Evolutionary conservation across 129 eudicot species (phyloP).

Genomic region (Flaveria ramosissima): DNA sequence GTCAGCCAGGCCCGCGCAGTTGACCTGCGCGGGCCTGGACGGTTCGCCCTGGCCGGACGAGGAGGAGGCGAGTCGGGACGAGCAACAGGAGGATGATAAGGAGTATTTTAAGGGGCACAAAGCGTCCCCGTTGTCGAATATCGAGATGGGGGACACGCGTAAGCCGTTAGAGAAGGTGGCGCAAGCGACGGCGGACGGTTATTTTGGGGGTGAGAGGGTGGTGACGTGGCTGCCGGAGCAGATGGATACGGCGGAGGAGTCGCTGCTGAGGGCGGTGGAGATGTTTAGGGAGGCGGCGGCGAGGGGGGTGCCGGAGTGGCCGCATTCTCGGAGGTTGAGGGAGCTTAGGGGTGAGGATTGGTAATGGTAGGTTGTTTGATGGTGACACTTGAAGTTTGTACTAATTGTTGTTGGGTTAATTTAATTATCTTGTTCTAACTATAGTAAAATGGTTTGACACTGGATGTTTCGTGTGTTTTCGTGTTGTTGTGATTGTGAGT

Average conservation of each 20-base stretch:
- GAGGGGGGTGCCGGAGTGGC: slow-evolving; percentile 82
- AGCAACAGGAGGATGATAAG: slow-evolving; percentile 50
- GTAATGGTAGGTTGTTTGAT: slow-evolving; percentile 16
- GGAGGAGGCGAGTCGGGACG: slow-evolving; percentile 27
- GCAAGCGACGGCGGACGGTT: slow-evolving; percentile 42
- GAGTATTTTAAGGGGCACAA: slow-evolving; percentile 68
- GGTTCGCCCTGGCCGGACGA: slow-evolving; percentile 56
- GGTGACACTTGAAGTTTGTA: too few species aligned
- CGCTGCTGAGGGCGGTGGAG: slow-evolving; percentile 53
- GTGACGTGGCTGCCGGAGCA: slow-evolving; percentile 68
- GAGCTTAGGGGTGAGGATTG: slow-evolving; percentile 67
- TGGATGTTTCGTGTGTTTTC: too few species aligned
- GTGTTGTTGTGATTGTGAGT: too few species aligned
- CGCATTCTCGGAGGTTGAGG: slow-evolving; percentile 75
- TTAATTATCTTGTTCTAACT: too few species aligned
- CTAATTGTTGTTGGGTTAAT: not conserved
- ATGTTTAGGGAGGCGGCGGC: slow-evolving; percentile 53
- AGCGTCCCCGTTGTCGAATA: slow-evolving; percentile 74
- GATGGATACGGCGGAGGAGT: slow-evolving; percentile 71
- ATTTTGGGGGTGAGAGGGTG: slow-evolving; percentile 36
- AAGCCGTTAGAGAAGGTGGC: slow-evolving; percentile 59
- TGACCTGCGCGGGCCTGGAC: slow-evolving; percentile 56
- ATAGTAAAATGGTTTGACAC: too few species aligned
- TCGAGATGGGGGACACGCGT: slow-evolving; percentile 77
- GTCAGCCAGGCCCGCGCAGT: not conserved